phyloP scores from a whole-genome alignment of 495 filamentous ascomycete genomes.

The Halenospora varia region DNA sequence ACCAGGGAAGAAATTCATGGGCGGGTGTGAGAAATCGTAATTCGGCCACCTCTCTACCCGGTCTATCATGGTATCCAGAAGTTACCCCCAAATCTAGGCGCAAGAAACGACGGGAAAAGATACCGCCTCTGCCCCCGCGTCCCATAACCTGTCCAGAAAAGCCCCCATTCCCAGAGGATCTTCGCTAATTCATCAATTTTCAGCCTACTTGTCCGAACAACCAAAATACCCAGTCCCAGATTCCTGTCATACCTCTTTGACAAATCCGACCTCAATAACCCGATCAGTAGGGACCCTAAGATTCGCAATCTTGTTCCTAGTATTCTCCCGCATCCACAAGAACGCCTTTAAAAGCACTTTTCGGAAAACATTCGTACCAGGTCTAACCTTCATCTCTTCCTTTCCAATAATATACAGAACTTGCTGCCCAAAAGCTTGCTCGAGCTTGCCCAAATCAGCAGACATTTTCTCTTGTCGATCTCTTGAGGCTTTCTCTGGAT shows the following conservation, averaged over 20 bases:
- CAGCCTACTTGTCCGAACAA: too few relatives aligned
- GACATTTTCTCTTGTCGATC: constrained; percentile 1
- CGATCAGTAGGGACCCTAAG: constrained; percentile 55
- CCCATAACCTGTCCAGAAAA: too few relatives aligned
- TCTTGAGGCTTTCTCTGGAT: neutral
- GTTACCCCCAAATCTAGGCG: too few relatives aligned
- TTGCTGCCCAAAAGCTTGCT: constrained; percentile 50
- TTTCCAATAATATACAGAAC: constrained; percentile 69
- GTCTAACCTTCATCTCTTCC: constrained; percentile 57
- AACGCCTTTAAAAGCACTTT: constrained; percentile 48
- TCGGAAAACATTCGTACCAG: constrained; percentile 38
- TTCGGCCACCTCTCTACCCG: too few relatives aligned
- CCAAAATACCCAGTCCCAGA: too few relatives aligned
- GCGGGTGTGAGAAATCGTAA: too few relatives aligned
- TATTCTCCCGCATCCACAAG: constrained; percentile 65
- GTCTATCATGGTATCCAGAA: too few relatives aligned
- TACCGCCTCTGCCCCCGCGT: too few relatives aligned
- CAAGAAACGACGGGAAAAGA: too few relatives aligned
- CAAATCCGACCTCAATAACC: constrained; percentile 65
- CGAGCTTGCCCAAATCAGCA: constrained; percentile 9
- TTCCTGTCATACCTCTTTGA: constrained; percentile 69
- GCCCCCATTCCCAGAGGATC: too few relatives aligned
- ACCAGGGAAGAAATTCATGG: too few relatives aligned
- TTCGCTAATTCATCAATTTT: too few relatives aligned
- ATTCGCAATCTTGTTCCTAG: constrained; percentile 56